Evolutionary conservation across 345 rosid species (phyloP).

Genomic region (Acer yangbiense): DNA sequence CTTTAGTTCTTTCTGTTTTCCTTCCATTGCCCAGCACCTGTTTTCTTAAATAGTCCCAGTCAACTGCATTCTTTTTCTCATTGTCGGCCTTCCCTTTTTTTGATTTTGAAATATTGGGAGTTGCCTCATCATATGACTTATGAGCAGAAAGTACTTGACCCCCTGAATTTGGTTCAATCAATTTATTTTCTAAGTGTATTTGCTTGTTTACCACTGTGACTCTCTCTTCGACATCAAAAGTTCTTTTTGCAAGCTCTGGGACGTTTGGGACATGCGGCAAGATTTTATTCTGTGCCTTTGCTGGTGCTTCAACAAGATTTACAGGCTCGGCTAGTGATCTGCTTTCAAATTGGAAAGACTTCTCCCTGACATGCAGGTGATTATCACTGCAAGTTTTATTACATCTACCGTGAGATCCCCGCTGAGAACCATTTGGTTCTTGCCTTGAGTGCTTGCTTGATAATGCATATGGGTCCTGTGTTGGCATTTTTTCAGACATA

Average conservation of each 20-base stretch:
- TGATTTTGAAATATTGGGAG: conserved; percentile 38
- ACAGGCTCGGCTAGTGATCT: conserved; percentile 25
- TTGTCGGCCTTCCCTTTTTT: conserved; percentile 45
- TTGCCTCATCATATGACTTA: conserved; percentile 34
- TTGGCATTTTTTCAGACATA: conserved; percentile 27
- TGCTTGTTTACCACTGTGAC: conserved; percentile 28
- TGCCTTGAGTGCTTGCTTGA: conserved; percentile 28
- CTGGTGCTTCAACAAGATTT: conserved; percentile 31
- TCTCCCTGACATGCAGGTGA: conserved; percentile 32
- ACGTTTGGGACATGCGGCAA: conserved; percentile 28
- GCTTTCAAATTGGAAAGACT: conserved; percentile 31
- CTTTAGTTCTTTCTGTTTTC: conserved; percentile 52
- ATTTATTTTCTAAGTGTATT: conserved; percentile 28
- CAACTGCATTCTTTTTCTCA: conserved; percentile 47
- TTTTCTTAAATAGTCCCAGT: conserved; percentile 82
- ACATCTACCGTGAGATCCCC: conserved; percentile 4
- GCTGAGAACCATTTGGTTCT: conserved; percentile 30
- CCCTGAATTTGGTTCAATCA: conserved; percentile 36
- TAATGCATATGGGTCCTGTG: conserved; percentile 15
- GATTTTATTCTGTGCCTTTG: conserved; percentile 28
- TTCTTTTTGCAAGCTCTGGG: conserved; percentile 30
- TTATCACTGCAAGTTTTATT: conserved; percentile 8
- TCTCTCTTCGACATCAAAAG: conserved; percentile 32
- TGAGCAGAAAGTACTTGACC: conserved; percentile 31
- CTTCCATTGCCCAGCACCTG: conserved; percentile 41